phyloP scores from a whole-genome alignment of 139 green algal species.

The Edaphochlamys debaryana region DNA sequence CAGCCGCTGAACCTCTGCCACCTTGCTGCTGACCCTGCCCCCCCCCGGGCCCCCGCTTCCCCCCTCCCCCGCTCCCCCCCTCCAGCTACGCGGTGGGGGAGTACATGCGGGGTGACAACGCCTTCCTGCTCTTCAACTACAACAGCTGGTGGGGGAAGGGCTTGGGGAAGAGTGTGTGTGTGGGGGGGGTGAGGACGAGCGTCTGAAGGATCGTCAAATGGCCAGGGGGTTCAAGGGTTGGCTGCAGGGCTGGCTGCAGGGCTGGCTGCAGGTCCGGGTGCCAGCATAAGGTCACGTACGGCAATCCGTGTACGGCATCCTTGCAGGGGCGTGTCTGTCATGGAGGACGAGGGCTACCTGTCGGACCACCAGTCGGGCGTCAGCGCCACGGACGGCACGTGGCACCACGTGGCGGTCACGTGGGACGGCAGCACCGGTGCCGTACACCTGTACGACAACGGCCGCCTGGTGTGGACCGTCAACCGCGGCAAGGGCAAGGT shows the following conservation, averaged over 20 bases:
- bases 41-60: too few species aligned
- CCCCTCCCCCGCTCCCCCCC: too few species aligned
- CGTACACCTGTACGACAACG: conserved; percentile 84
- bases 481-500: conserved; percentile 65
- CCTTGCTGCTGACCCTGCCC: too few species aligned
- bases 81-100: conserved; percentile 72
- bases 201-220: too few species aligned
- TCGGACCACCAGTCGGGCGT: conserved; percentile 82
- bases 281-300: too few species aligned
- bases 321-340: conserved; percentile 77
- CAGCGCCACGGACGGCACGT: conserved; percentile 79
- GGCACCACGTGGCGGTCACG: conserved; percentile 87
- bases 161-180: conserved; percentile 36
- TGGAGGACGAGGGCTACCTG: conserved; percentile 87
- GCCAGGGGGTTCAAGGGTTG: too few species aligned
- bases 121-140: conserved; percentile 91
- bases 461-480: conserved; percentile 77
- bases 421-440: conserved; percentile 75
- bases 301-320: too few species aligned
- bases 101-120: conserved; percentile 83
- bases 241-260: too few species aligned
- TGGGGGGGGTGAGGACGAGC: too few species aligned
- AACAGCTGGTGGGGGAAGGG: conserved; percentile 79
- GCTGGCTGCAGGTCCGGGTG: too few species aligned
- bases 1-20: too few species aligned